These are phyloP conservation scores for Tolypocladium ovalisporum DNA, from an alignment of 2,329 filamentous ascomycete genomes.

Conservation along the genomic window DNA sequence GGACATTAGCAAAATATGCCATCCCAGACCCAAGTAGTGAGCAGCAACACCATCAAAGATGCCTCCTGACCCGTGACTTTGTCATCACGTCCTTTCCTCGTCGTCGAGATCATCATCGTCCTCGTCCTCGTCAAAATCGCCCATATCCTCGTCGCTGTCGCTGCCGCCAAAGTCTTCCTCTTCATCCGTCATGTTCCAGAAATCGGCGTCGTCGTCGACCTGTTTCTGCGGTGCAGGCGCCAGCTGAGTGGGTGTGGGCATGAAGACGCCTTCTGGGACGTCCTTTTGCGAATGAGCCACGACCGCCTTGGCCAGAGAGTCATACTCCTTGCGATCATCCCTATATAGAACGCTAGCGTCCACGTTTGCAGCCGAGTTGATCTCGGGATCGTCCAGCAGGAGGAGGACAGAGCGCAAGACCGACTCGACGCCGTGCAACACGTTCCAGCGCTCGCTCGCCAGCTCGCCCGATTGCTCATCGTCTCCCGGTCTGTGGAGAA, in stretches of 20 bases:
- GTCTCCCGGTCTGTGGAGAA: constrained; percentile 84
- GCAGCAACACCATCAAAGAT: no score
- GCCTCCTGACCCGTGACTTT: not conserved
- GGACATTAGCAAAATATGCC: not conserved
- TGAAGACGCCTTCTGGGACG: constrained; percentile 67
- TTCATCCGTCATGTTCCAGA: constrained; percentile 69
- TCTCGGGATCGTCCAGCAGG: constrained; percentile 87
- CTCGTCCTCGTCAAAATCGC: constrained; percentile 50
- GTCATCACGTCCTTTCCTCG: constrained; percentile 1
- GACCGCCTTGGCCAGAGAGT: constrained; percentile 54
- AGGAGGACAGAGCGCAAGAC: constrained; percentile 88
- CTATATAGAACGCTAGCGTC: constrained; percentile 83
- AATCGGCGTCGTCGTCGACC: constrained; percentile 62
- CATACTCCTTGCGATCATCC: constrained; percentile 60
- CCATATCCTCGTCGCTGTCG: constrained; percentile 53
- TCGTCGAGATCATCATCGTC: constrained; percentile 37
- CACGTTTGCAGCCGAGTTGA: constrained; percentile 88
- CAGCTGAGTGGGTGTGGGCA: constrained; percentile 65
- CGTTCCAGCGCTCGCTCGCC: constrained; percentile 88
- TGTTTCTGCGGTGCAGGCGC: constrained; percentile 48
- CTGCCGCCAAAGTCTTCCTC: constrained; percentile 71
- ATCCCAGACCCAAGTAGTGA: no score
- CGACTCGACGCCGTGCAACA: constrained; percentile 86
- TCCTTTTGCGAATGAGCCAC: constrained; percentile 66
- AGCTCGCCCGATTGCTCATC: constrained; percentile 85